These are phyloP conservation scores for Cladorrhinum sp. DNA, from an alignment of 2,329 filamentous ascomycete species.

Conservation along the genomic window DNA sequence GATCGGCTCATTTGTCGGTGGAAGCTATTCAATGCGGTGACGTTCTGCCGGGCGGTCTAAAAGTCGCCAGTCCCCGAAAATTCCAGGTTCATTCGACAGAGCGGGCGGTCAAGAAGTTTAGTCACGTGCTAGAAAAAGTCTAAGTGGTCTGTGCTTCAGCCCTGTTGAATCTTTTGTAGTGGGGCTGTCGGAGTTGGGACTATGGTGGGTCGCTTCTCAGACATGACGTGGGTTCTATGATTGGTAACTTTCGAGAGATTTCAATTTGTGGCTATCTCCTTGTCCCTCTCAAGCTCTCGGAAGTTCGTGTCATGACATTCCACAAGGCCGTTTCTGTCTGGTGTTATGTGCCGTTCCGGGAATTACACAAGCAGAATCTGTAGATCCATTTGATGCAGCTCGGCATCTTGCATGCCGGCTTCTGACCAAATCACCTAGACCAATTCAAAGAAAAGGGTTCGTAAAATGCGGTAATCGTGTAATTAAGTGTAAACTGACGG, in stretches of 20 bases:
- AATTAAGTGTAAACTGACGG: background rate
- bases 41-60: conserved; percentile 3
- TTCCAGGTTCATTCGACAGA: background rate
- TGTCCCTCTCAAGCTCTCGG: background rate
- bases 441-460: background rate
- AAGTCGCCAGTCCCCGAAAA: background rate
- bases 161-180: background rate
- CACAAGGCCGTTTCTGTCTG: too few relatives aligned
- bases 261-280: background rate
- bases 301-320: background rate
- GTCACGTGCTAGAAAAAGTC: background rate
- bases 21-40: conserved; percentile 15
- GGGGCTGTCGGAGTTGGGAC: background rate
- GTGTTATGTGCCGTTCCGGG: background rate
- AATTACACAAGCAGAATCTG: background rate
- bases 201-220: background rate
- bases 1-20: conserved; percentile 20
- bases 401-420: background rate
- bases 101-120: background rate
- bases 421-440: too few relatives aligned
- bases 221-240: background rate
- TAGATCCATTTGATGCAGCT: background rate
- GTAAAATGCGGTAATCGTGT: background rate
- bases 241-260: background rate
- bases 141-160: background rate